These are phyloP conservation scores for Steccherinum ochraceum DNA, from an alignment of 768 basidiomycete species.

Conservation along the genomic window DNA sequence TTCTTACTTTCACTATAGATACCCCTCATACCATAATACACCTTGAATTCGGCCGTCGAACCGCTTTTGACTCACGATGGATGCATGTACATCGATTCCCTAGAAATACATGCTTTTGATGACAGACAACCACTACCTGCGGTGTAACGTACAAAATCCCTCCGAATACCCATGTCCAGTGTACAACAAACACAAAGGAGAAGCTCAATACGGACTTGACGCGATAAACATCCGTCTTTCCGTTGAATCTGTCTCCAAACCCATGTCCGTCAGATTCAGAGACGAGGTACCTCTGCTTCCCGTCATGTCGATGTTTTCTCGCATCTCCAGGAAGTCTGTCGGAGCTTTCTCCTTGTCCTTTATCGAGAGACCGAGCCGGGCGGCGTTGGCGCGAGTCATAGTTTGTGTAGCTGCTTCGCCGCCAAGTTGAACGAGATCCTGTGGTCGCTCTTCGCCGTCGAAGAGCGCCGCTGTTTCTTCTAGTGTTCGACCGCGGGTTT, in stretches of 20 bases:
- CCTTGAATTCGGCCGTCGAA: too few relatives aligned
- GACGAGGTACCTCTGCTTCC: neutral
- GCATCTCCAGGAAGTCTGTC: constrained; percentile 8
- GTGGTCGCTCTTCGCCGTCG: constrained; percentile 46
- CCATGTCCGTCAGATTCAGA: too few relatives aligned
- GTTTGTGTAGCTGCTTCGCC: constrained; percentile 40
- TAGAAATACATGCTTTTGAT: neutral
- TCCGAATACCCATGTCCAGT: too few relatives aligned
- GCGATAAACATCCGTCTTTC: neutral
- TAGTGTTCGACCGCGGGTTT: constrained; percentile 57
- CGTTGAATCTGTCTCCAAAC: neutral
- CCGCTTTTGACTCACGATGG: too few relatives aligned
- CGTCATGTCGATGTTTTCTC: neutral
- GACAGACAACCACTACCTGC: neutral
- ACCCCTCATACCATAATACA: too few relatives aligned
- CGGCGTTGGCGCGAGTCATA: constrained; percentile 7
- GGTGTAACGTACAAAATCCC: neutral
- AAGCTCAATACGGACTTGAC: neutral
- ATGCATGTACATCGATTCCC: neutral
- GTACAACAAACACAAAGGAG: neutral
- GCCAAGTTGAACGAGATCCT: constrained; percentile 39
- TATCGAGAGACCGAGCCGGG: neutral
- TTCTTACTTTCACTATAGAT: too few relatives aligned
- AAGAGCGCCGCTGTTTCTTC: constrained; percentile 73
- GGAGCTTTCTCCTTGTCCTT: neutral